Percentiles rank a stretch among this genome's conserved stretches.
Conservation (phyloP, 306 rosid species). For the Hylodesmum podocarpum region DNA sequence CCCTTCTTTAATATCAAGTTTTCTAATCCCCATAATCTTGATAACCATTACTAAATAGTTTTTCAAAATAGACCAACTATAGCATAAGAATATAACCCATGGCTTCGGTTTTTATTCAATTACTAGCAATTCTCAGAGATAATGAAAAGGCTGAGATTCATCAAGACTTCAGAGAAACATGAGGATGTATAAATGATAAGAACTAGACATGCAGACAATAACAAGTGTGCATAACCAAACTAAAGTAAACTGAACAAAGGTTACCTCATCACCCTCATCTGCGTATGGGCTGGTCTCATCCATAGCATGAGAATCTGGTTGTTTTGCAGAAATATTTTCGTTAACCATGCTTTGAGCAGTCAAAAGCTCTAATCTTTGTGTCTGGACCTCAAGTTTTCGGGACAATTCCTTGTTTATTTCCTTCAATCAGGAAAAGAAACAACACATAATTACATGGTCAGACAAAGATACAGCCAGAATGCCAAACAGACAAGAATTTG, state of each 20-base stretch:
- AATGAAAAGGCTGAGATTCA: background rate
- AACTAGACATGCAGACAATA: background rate
- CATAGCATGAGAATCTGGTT: slow-evolving; percentile 46
- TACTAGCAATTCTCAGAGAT: background rate
- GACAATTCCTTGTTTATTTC: slow-evolving; percentile 85
- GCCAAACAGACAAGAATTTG: background rate
- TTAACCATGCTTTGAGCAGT: slow-evolving; percentile 83
- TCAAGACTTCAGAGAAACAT: background rate
- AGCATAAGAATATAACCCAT: background rate
- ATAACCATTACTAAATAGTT: background rate
- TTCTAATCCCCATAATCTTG: background rate
- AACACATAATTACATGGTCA: slow-evolving; percentile 15
- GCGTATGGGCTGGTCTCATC: slow-evolving; percentile 66
- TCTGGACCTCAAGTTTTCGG: slow-evolving; percentile 83
- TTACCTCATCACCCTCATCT: slow-evolving; percentile 99
- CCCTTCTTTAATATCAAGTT: background rate
- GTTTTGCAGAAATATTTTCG: slow-evolving; percentile 54
- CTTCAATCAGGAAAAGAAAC: slow-evolving; percentile 49
- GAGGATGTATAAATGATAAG: background rate
- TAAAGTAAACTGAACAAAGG: background rate
- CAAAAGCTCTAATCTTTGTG: slow-evolving; percentile 95
- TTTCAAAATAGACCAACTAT: slow-evolving; percentile 20
- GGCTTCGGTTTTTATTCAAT: background rate
- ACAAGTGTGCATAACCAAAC: background rate
- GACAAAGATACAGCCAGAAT: background rate